A percentile compares a stretch with the other conserved stretches of the same genome.
phyloP scores from a whole-genome alignment of 2,329 filamentous ascomycete species.

The Colletotrichum ledebouriae region DNA sequence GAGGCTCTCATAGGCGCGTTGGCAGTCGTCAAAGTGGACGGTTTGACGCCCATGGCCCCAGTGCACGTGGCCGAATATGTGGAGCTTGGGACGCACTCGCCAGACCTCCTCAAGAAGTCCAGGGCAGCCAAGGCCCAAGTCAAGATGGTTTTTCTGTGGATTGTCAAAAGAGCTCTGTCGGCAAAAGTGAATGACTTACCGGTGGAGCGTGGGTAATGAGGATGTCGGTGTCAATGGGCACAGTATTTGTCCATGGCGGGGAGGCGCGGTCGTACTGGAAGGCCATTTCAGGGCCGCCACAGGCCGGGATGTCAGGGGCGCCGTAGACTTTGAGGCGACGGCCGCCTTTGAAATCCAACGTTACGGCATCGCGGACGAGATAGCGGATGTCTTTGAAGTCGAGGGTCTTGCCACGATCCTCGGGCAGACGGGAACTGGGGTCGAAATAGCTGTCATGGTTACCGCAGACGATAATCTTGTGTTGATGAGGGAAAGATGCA shows the following conservation, averaged over 20 bases:
- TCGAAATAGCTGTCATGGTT: conserved; percentile 95
- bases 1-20: conserved; percentile 78
- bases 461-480: conserved; percentile 87
- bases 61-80: conserved; percentile 90
- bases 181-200: conserved; percentile 50
- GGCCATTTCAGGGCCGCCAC: conserved; percentile 78
- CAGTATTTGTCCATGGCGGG: conserved; percentile 79
- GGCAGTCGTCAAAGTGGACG: conserved; percentile 81
- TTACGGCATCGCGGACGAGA: conserved; percentile 77
- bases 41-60: conserved; percentile 78
- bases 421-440: conserved; percentile 67
- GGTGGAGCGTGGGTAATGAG: conserved; percentile 87
- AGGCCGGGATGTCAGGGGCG: conserved; percentile 82
- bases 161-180: no score
- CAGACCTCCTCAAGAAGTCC: conserved; percentile 79
- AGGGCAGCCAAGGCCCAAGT: conserved; percentile 78
- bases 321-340: conserved; percentile 81
- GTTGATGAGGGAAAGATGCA: conserved; percentile 75
- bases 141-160: conserved; percentile 73
- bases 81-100: conserved; percentile 79
- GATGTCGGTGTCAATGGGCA: conserved; percentile 81
- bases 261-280: conserved; percentile 79
- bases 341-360: conserved; percentile 71
- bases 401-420: conserved; percentile 69
- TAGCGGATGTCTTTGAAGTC: conserved; percentile 80